phyloP scores from a whole-genome alignment of 1,284 basidiomycete species.

The Ustilago hordei region DNA sequence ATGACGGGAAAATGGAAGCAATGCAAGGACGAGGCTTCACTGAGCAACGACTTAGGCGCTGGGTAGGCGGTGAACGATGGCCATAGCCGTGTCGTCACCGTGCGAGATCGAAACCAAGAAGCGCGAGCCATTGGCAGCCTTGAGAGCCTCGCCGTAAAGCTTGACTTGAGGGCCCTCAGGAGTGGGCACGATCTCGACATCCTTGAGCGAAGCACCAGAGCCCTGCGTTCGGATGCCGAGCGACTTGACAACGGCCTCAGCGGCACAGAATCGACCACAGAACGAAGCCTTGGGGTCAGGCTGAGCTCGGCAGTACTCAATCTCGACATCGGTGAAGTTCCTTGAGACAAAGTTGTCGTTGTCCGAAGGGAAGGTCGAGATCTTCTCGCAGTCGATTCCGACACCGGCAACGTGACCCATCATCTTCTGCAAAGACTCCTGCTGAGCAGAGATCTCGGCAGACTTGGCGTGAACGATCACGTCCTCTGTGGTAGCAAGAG shows the following conservation, averaged over 20 bases:
- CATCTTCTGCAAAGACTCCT: constrained; percentile 54
- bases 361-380: constrained; percentile 88
- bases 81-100: constrained; percentile 68
- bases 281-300: constrained; percentile 89
- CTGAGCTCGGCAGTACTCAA: constrained; percentile 86
- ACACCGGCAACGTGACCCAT: constrained; percentile 80
- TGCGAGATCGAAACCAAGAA: constrained; percentile 90
- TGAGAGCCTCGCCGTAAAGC: constrained; percentile 73
- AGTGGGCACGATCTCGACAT: constrained; percentile 90
- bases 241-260: constrained; percentile 99
- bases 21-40: constrained; percentile 1
- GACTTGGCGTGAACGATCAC: constrained; percentile 51
- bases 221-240: constrained; percentile 90
- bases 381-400: constrained; percentile 78
- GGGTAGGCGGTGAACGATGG: constrained; percentile 59
- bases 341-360: constrained; percentile 88
- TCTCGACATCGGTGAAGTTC: constrained; percentile 92
- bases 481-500: constrained; percentile 39
- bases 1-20: not conserved
- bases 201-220: constrained; percentile 90
- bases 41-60: constrained; percentile 24
- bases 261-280: constrained; percentile 95
- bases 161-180: constrained; percentile 77
- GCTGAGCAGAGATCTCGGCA: constrained; percentile 50
- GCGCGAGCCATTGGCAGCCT: constrained; percentile 76